Conservation (phyloP, 768 basidiomycete species). For the Suillus paluster region DNA sequence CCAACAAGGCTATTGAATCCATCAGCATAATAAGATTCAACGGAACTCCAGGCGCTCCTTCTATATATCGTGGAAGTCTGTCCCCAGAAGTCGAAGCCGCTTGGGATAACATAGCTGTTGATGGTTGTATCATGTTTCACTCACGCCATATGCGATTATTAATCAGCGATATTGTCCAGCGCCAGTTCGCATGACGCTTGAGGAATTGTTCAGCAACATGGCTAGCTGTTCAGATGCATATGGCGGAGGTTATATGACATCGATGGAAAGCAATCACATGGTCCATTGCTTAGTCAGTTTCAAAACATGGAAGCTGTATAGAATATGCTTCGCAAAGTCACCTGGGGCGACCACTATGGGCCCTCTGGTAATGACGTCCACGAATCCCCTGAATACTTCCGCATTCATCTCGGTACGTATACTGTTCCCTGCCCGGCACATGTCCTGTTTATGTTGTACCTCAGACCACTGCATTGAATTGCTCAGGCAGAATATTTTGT, state of each 20-base stretch:
- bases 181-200: conserved; percentile 6
- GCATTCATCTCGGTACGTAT: too few species aligned
- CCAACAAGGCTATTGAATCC: conserved; percentile 15
- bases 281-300: conserved; percentile 13
- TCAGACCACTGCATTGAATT: too few species aligned
- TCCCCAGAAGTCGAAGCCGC: conserved; percentile 16
- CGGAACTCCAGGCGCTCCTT: background rate
- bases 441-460: too few species aligned
- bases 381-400: too few species aligned
- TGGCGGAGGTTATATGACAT: conserved; percentile 15
- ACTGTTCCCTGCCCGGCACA: too few species aligned
- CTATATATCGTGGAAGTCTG: conserved; percentile 11
- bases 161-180: background rate
- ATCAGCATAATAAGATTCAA: conserved; percentile 7
- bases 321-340: too few species aligned
- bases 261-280: conserved; percentile 12
- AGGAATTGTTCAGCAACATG: conserved; percentile 10
- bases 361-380: too few species aligned
- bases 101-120: conserved; percentile 10
- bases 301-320: background rate
- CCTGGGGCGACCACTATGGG: too few species aligned
- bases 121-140: conserved; percentile 1
- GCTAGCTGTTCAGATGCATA: conserved; percentile 14
- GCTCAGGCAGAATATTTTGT: too few species aligned
- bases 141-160: background rate